Percentiles rank a stretch among this genome's conserved stretches.
Evolutionary conservation across 2,329 filamentous ascomycete species (phyloP).

Genomic region (Mollisiaceae sp.): DNA sequence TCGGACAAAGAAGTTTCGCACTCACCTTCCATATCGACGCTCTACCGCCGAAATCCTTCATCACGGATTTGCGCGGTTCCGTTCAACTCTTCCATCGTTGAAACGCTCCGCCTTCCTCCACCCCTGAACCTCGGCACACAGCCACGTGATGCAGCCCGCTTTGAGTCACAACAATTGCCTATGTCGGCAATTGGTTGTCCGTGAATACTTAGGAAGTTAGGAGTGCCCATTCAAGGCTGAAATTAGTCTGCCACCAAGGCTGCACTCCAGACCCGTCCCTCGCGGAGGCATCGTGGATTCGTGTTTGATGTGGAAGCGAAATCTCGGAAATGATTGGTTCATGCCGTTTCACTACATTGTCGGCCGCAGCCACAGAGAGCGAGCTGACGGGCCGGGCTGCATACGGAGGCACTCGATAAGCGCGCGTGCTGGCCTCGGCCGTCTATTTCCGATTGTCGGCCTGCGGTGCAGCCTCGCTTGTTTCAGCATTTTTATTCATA

Average conservation of each 20-base stretch:
- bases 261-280: slow-evolving; percentile 4
- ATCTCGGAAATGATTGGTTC: slow-evolving; percentile 22
- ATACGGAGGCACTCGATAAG: too few species aligned
- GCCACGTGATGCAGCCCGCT: not conserved
- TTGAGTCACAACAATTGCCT: not conserved
- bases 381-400: not conserved
- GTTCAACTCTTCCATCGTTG: not conserved
- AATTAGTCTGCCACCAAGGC: not conserved
- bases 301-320: slow-evolving; percentile 10
- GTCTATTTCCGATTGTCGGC: slow-evolving; percentile 17
- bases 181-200: not conserved
- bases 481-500: slow-evolving; percentile 23
- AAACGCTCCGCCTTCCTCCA: not conserved
- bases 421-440: slow-evolving; percentile 21
- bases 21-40: not conserved
- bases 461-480: slow-evolving; percentile 19
- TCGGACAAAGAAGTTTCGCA: not conserved
- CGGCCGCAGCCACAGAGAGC: slow-evolving; percentile 14
- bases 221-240: not conserved
- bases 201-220: too few species aligned
- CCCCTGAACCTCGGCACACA: not conserved
- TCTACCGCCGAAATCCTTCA: not conserved
- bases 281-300: not conserved
- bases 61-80: not conserved
- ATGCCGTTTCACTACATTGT: not conserved